These are phyloP conservation scores for Boletus vermiculosoides DNA, from an alignment of 768 basidiomycete genomes.

Conservation along the genomic window DNA sequence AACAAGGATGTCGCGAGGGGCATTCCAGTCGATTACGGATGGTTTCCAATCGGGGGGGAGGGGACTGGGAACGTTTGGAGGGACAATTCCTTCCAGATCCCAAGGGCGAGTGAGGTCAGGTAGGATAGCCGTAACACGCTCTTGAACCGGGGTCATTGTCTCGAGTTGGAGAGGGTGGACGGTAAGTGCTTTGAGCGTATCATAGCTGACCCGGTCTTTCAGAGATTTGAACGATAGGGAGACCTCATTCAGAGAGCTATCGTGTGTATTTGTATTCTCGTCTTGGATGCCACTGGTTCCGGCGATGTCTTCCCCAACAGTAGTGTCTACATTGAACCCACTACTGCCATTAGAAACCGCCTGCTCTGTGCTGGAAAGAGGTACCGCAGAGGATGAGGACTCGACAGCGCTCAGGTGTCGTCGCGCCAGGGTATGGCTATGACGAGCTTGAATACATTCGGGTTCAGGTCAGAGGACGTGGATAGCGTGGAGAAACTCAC, in stretches of 20 bases:
- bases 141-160: slow-evolving; percentile 81
- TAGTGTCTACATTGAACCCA: background rate
- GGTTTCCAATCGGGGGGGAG: background rate
- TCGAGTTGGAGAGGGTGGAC: slow-evolving; percentile 61
- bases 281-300: background rate
- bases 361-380: background rate
- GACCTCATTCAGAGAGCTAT: background rate
- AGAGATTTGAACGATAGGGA: slow-evolving; percentile 36
- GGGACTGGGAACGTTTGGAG: background rate
- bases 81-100: slow-evolving; percentile 30
- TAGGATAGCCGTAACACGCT: slow-evolving; percentile 71
- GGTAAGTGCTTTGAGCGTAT: slow-evolving; percentile 59
- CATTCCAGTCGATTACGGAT: slow-evolving; percentile 4
- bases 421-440: background rate
- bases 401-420: slow-evolving; percentile 7
- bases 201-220: slow-evolving; percentile 36
- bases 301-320: background rate
- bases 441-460: slow-evolving; percentile 1
- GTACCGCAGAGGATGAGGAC: background rate
- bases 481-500: slow-evolving; percentile 13
- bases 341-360: background rate
- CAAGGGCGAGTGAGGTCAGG: slow-evolving; percentile 64
- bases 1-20: slow-evolving; percentile 70
- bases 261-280: background rate
- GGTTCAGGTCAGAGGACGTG: background rate